Evolutionary conservation across 108 stramenopile species (phyloP).

Genomic region (Schizochytrium sp.): DNA sequence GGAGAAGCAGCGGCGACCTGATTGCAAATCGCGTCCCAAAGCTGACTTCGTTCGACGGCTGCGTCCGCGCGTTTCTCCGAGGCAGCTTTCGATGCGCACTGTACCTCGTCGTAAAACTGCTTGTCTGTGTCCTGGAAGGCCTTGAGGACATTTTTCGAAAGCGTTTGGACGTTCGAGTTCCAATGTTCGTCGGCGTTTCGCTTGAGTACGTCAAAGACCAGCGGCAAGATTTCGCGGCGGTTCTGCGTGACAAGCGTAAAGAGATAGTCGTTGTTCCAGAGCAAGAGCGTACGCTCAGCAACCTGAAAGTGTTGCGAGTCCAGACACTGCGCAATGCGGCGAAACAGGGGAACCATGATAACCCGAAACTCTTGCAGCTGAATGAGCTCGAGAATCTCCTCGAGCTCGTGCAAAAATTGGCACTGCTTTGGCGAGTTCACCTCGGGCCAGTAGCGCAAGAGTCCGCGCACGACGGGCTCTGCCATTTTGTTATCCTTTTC

Average conservation of each 20-base stretch:
- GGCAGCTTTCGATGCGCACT: not conserved
- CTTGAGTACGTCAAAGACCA: slow-evolving; percentile 16
- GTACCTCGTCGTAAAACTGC: slow-evolving; percentile 8
- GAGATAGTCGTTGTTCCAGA: slow-evolving; percentile 30
- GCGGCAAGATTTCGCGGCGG: slow-evolving; percentile 17
- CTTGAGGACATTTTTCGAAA: slow-evolving; percentile 16
- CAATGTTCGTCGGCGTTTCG: slow-evolving; percentile 31
- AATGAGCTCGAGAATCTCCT: slow-evolving; percentile 35
- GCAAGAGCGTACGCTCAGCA: slow-evolving; percentile 28
- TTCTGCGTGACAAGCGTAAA: slow-evolving; percentile 4
- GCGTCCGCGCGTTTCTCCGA: not conserved
- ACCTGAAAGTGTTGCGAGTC: slow-evolving; percentile 36
- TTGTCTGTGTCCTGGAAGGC: slow-evolving; percentile 18
- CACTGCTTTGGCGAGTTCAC: slow-evolving; percentile 26
- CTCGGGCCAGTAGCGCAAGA: slow-evolving; percentile 28
- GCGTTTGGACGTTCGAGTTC: slow-evolving; percentile 19
- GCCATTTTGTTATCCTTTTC: slow-evolving; percentile 30
- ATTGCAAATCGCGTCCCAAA: not conserved
- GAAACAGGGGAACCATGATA: slow-evolving; percentile 10
- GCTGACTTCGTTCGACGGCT: not conserved
- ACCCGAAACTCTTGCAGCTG: slow-evolving; percentile 10
- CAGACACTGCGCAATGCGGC: not conserved
- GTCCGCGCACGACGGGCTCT: slow-evolving; percentile 9
- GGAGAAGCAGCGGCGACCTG: not conserved
- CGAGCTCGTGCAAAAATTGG: slow-evolving; percentile 34